Evolutionary conservation across 2,329 filamentous ascomycete species (phyloP).

Genomic region (Rhynchosporium graminicola): DNA sequence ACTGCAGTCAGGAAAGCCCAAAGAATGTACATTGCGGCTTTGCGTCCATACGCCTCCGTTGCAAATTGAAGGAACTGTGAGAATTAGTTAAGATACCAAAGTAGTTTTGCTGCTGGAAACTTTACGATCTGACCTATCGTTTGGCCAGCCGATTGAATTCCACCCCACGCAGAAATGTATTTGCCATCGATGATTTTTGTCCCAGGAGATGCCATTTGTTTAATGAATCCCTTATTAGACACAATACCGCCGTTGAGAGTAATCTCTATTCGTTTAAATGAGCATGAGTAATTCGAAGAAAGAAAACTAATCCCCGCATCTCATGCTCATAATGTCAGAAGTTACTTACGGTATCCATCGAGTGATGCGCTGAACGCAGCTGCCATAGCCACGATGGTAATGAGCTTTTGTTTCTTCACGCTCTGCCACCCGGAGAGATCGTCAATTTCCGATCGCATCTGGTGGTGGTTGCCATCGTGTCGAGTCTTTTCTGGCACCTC

Average conservation of each 20-base stretch:
- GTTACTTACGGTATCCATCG: constrained; percentile 43
- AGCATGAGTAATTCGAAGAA: neutral
- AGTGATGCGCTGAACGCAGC: constrained; percentile 46
- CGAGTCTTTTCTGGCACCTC: no score
- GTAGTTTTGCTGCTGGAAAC: neutral
- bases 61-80: constrained; percentile 28
- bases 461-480: neutral
- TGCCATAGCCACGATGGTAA: constrained; percentile 43
- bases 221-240: constrained; percentile 30
- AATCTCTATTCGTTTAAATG: constrained; percentile 29
- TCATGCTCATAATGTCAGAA: neutral
- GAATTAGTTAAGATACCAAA: no score
- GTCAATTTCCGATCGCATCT: constrained; percentile 44
- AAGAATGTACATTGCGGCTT: constrained; percentile 39
- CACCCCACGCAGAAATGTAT: constrained; percentile 31
- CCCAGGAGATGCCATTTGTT: constrained; percentile 24
- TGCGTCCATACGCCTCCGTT: constrained; percentile 40
- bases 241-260: constrained; percentile 33
- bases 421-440: constrained; percentile 45
- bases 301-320: neutral
- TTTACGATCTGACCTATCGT: constrained; percentile 35
- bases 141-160: constrained; percentile 30
- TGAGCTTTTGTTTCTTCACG: constrained; percentile 41
- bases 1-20: constrained; percentile 39
- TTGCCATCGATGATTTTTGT: constrained; percentile 32